Conservation (phyloP, 2,329 filamentous ascomycete genomes). For the Phaeosphaeriaceae sp. region DNA sequence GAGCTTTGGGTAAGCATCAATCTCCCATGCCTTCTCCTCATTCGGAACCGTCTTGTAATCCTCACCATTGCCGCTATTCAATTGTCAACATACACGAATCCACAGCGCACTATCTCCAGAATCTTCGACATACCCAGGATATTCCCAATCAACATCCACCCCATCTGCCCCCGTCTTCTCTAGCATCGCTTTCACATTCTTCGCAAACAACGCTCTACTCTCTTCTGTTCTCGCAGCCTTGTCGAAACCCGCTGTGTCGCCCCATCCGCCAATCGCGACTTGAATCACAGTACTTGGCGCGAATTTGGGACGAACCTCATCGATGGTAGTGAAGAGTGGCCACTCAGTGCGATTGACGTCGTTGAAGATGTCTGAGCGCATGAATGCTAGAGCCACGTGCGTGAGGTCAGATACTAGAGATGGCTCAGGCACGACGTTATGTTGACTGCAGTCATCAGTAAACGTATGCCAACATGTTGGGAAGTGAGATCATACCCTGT, state of each 20-base stretch:
- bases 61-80: slow-evolving; percentile 66
- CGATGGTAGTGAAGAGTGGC: slow-evolving; percentile 36
- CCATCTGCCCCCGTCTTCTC: slow-evolving; percentile 66
- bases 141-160: slow-evolving; percentile 71
- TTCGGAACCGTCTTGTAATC: slow-evolving; percentile 72
- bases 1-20: slow-evolving; percentile 67
- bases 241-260: slow-evolving; percentile 69
- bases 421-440: slow-evolving; percentile 32
- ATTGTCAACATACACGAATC: neutral
- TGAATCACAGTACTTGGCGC: slow-evolving; percentile 33
- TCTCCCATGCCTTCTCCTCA: slow-evolving; percentile 63
- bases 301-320: slow-evolving; percentile 54
- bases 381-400: slow-evolving; percentile 41
- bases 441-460: slow-evolving; percentile 27
- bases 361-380: slow-evolving; percentile 39
- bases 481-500: slow-evolving; percentile 11
- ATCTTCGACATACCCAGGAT: slow-evolving; percentile 55
- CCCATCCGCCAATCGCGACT: slow-evolving; percentile 79
- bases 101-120: neutral
- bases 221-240: slow-evolving; percentile 60
- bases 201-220: slow-evolving; percentile 62
- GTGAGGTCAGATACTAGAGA: slow-evolving; percentile 27
- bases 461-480: neutral
- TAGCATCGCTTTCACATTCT: slow-evolving; percentile 70
- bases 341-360: slow-evolving; percentile 22